These are phyloP conservation scores for Rhizophlyctis rosea DNA, from an alignment of 192 early-diverging fungal species.

Conservation along the genomic window DNA sequence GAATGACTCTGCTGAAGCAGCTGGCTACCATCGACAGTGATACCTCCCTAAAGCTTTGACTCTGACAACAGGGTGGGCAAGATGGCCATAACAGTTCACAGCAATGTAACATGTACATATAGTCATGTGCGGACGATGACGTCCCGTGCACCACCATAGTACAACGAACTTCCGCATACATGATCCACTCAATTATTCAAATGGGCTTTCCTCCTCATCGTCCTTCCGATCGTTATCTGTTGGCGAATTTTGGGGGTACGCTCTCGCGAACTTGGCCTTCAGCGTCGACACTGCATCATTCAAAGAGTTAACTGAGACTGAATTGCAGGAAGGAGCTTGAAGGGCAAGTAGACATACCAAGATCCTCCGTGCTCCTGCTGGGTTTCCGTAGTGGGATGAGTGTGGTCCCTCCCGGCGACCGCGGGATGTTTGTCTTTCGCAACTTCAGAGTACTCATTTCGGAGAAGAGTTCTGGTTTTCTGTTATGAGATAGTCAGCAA, in stretches of 20 bases:
- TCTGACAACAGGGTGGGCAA: too few species aligned
- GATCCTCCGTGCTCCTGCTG: conserved; percentile 5
- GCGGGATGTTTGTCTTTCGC: conserved; percentile 19
- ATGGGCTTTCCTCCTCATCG: neutral
- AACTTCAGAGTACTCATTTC: conserved; percentile 9
- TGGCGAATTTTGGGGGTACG: conserved; percentile 9
- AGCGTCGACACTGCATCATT: conserved; percentile 6
- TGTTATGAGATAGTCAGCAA: neutral
- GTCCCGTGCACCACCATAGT: too few species aligned
- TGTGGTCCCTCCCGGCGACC: conserved; percentile 27
- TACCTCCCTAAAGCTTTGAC: too few species aligned
- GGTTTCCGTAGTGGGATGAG: conserved; percentile 22
- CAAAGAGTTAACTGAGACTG: neutral
- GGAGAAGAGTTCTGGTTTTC: neutral
- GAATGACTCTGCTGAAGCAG: too few species aligned
- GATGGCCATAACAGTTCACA: too few species aligned
- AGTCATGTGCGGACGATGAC: too few species aligned
- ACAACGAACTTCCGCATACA: too few species aligned
- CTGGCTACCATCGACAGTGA: too few species aligned
- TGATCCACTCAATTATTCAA: conserved; percentile 4
- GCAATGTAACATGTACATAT: too few species aligned
- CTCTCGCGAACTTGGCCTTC: conserved; percentile 21
- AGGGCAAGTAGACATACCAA: conserved; percentile 4
- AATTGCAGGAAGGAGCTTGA: neutral
- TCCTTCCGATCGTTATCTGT: neutral